Conservation (phyloP, 306 rosid species). For the Dryas octopetala region DNA sequence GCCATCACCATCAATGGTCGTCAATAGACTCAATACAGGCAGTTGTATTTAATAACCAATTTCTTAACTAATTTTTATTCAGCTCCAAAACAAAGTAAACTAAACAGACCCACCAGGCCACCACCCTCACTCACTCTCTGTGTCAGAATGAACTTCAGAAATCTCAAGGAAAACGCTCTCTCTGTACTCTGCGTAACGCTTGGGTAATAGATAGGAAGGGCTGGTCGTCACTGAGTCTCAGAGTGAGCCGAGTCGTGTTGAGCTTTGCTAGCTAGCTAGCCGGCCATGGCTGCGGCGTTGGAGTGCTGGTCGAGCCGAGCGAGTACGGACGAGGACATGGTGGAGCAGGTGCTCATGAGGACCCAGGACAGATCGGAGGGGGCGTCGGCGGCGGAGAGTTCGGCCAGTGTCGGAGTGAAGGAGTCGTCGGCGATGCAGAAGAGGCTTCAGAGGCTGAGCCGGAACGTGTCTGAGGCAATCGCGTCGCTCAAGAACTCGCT, state of each 20-base stretch:
- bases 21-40: background rate
- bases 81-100: background rate
- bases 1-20: background rate
- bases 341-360: conserved; percentile 76
- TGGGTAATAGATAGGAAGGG: background rate
- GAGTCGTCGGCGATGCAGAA: conserved; percentile 76
- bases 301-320: conserved; percentile 92
- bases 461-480: conserved; percentile 80
- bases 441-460: conserved; percentile 64
- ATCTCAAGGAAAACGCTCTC: conserved; percentile 20
- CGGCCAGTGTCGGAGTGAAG: conserved; percentile 24
- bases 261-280: background rate
- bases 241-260: background rate
- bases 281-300: conserved; percentile 73
- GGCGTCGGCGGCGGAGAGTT: conserved; percentile 29
- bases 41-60: background rate
- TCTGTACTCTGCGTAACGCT: background rate
- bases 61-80: background rate
- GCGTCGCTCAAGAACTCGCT: conserved; percentile 70
- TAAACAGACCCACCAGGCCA: conserved; percentile 1
- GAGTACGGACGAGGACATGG: conserved; percentile 63
- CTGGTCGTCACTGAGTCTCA: background rate
- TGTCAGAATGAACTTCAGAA: conserved; percentile 22
- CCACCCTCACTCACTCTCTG: background rate
- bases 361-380: conserved; percentile 67